Evolutionary conservation across 2,329 filamentous ascomycete species (phyloP).

Genomic region (Paraphoma chrysanthemicola): DNA sequence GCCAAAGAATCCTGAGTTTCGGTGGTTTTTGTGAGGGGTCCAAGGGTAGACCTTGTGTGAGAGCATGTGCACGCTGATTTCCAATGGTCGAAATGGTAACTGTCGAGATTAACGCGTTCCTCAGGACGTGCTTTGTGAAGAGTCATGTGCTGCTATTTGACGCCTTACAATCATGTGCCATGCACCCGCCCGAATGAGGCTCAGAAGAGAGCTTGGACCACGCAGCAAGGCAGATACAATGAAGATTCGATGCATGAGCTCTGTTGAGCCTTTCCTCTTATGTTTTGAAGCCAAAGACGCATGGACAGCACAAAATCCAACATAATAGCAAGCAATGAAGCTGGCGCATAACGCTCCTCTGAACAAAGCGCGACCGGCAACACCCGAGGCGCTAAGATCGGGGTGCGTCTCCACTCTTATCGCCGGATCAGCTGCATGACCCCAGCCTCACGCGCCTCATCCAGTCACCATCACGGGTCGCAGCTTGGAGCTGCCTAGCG

Average conservation of each 20-base stretch:
- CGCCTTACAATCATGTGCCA: neutral
- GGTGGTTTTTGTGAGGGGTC: slow-evolving; percentile 49
- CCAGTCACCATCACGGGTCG: slow-evolving; percentile 34
- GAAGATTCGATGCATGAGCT: too few relatives aligned
- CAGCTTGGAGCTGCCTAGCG: slow-evolving; percentile 31
- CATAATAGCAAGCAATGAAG: too few relatives aligned
- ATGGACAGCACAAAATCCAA: too few relatives aligned
- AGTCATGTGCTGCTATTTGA: too few relatives aligned
- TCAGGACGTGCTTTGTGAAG: too few relatives aligned
- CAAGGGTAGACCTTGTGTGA: neutral
- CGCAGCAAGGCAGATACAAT: too few relatives aligned
- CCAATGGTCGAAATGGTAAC: too few relatives aligned
- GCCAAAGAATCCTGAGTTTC: slow-evolving; percentile 51
- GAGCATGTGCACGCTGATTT: neutral
- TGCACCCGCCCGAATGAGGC: neutral
- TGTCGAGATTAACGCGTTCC: too few relatives aligned
- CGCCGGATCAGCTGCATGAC: slow-evolving; percentile 24
- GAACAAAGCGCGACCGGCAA: neutral
- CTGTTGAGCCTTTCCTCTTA: too few relatives aligned
- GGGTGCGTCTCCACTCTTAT: slow-evolving; percentile 29
- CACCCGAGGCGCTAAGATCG: slow-evolving; percentile 1
- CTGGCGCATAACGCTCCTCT: too few relatives aligned
- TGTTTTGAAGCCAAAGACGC: too few relatives aligned
- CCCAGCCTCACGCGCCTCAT: slow-evolving; percentile 40
- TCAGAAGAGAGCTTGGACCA: neutral